Evolutionary conservation across 306 rosid genomes (phyloP).

Genomic region (Heteromeles arbutifolia): DNA sequence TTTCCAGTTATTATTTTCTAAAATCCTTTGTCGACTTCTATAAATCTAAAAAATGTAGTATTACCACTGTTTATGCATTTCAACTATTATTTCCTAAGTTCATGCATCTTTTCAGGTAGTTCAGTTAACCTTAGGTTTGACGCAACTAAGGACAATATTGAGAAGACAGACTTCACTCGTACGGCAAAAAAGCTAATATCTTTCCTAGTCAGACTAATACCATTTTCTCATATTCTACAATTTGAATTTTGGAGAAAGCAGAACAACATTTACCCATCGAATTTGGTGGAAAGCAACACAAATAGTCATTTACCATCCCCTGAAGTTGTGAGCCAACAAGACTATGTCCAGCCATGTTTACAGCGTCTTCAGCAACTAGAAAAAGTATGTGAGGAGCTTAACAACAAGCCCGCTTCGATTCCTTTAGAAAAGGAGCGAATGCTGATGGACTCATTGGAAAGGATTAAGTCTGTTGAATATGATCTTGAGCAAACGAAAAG

Average conservation of each 20-base stretch:
- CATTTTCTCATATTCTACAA: slow-evolving; percentile 35
- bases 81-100: not conserved
- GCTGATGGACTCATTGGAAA: slow-evolving; percentile 74
- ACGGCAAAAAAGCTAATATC: slow-evolving; percentile 41
- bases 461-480: slow-evolving; percentile 82
- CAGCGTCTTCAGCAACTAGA: slow-evolving; percentile 80
- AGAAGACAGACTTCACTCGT: slow-evolving; percentile 32
- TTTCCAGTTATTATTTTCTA: not conserved
- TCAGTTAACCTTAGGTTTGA: slow-evolving; percentile 32
- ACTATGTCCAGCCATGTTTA: slow-evolving; percentile 52
- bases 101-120: slow-evolving; percentile 37
- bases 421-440: slow-evolving; percentile 82
- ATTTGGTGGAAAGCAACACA: slow-evolving; percentile 25
- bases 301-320: slow-evolving; percentile 37
- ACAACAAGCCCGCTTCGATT: slow-evolving; percentile 64
- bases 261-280: slow-evolving; percentile 57
- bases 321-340: slow-evolving; percentile 47
- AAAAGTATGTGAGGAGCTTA: slow-evolving; percentile 49
- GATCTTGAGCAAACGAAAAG: slow-evolving; percentile 90
- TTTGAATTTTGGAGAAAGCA: slow-evolving; percentile 62
- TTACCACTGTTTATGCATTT: not conserved
- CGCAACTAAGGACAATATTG: slow-evolving; percentile 42
- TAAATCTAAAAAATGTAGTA: not conserved
- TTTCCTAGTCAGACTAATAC: slow-evolving; percentile 44
- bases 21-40: not conserved